Conservation (phyloP, 1,139 yeast genomes). For the Debaryomyces sp. region DNA sequence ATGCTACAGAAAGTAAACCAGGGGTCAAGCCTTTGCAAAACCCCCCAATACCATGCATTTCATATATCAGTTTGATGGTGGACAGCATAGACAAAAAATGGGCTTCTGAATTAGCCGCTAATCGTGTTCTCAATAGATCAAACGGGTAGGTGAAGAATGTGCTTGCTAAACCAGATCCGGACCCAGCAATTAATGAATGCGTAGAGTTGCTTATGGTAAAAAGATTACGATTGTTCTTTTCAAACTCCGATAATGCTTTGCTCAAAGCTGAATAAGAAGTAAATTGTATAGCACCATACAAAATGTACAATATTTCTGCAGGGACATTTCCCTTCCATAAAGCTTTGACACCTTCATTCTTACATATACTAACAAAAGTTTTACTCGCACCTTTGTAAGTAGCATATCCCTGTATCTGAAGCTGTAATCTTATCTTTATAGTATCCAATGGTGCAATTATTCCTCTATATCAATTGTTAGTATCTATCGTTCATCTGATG, state of each 20-base stretch:
- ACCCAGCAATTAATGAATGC: conserved; percentile 69
- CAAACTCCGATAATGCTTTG: conserved; percentile 34
- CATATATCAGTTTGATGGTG: conserved; percentile 46
- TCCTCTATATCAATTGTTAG: conserved; percentile 39
- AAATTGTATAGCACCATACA: conserved; percentile 88
- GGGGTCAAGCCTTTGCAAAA: conserved; percentile 66
- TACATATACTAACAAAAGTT: conserved; percentile 25
- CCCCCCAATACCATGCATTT: conserved; percentile 56
- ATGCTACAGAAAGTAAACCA: conserved; percentile 63
- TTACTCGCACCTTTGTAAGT: conserved; percentile 17
- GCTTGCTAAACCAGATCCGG: conserved; percentile 74
- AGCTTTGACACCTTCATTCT: conserved; percentile 46
- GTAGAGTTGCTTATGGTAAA: conserved; percentile 36
- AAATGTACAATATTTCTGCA: conserved; percentile 80
- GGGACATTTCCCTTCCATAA: conserved; percentile 97
- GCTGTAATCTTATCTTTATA: conserved; percentile 80
- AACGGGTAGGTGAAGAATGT: conserved; percentile 82
- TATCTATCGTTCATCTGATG: conserved; percentile 17
- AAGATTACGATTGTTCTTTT: conserved; percentile 19
- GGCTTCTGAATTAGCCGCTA: conserved; percentile 59
- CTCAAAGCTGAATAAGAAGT: conserved; percentile 66
- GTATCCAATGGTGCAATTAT: conserved; percentile 91
- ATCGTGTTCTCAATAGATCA: conserved; percentile 80
- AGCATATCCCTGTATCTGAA: conserved; percentile 28
- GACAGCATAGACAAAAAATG: conserved; percentile 49